These are phyloP conservation scores for Rhodosporidiobolus sp. DNA, from an alignment of 768 basidiomycete genomes.

Conservation along the genomic window DNA sequence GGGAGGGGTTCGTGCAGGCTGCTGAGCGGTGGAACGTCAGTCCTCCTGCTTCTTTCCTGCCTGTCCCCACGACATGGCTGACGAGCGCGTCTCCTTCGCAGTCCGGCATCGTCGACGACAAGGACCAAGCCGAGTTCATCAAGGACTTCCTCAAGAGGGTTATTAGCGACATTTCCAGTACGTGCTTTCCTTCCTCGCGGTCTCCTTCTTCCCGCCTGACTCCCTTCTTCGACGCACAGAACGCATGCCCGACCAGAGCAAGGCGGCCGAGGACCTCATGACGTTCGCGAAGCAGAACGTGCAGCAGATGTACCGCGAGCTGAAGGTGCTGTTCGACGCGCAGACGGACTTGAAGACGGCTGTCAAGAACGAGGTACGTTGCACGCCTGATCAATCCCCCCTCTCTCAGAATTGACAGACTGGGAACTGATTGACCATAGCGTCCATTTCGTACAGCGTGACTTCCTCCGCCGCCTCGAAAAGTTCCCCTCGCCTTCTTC, in stretches of 20 bases:
- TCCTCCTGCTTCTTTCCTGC: background rate
- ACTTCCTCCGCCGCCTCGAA: constrained; percentile 73
- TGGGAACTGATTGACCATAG: background rate
- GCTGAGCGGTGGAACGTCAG: constrained; percentile 56
- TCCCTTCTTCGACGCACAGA: constrained; percentile 45
- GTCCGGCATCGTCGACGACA: constrained; percentile 85
- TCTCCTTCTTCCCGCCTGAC: background rate
- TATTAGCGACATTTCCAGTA: constrained; percentile 64
- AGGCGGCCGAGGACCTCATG: constrained; percentile 72
- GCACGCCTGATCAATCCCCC: constrained; percentile 6
- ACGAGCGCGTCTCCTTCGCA: constrained; percentile 47
- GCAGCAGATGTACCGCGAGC: constrained; percentile 73
- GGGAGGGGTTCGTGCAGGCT: constrained; percentile 66
- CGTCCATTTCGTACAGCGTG: constrained; percentile 57
- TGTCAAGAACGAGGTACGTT: constrained; percentile 68
- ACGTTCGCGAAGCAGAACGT: constrained; percentile 85
- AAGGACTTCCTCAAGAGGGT: constrained; percentile 58
- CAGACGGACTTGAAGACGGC: constrained; percentile 77
- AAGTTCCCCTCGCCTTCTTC: constrained; percentile 55
- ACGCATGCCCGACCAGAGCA: constrained; percentile 62
- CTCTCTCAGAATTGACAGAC: too few species aligned
- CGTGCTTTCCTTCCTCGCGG: constrained; percentile 28
- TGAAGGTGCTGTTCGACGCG: constrained; percentile 75
- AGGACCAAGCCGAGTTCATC: constrained; percentile 61
- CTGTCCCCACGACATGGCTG: background rate